A percentile compares a stretch with the other conserved stretches of the same genome.
phyloP scores from a whole-genome alignment of 495 filamentous ascomycete species.

The Aspergillus asperescens region DNA sequence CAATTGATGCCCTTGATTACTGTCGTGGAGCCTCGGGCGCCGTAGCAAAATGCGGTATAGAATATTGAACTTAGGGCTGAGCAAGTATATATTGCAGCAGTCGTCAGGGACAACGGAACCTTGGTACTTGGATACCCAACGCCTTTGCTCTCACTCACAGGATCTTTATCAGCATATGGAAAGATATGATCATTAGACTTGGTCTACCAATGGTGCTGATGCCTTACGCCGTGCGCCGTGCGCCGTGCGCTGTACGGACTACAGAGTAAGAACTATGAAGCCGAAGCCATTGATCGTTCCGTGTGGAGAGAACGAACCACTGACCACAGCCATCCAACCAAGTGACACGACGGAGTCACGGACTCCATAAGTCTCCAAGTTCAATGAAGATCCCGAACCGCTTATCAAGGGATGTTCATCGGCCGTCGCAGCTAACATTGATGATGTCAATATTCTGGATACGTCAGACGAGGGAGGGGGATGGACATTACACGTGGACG shows the following conservation, averaged over 20 bases:
- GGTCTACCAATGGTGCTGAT: not conserved
- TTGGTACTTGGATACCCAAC: too few relatives aligned
- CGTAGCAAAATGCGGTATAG: not conserved
- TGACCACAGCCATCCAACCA: not conserved
- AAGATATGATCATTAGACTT: not conserved
- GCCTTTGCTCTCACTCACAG: not conserved
- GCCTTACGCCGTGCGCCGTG: too few relatives aligned
- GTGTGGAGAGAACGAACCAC: constrained; percentile 8
- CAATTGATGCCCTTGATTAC: not conserved
- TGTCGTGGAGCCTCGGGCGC: not conserved
- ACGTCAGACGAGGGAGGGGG: constrained; percentile 11
- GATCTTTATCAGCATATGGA: not conserved
- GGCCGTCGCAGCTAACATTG: not conserved
- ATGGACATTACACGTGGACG: constrained; percentile 12
- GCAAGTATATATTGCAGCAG: not conserved
- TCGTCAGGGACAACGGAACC: constrained; percentile 1
- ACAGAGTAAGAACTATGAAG: not conserved
- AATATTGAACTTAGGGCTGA: not conserved
- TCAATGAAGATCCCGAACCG: constrained; percentile 1
- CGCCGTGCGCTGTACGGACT: not conserved
- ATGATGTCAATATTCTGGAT: constrained; percentile 11
- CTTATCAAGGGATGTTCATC: constrained; percentile 10
- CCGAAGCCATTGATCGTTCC: not conserved
- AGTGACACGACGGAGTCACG: not conserved
- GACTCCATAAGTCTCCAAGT: not conserved